Conservation (phyloP, 2,329 filamentous ascomycete species). For the Penicillium occitanis region DNA sequence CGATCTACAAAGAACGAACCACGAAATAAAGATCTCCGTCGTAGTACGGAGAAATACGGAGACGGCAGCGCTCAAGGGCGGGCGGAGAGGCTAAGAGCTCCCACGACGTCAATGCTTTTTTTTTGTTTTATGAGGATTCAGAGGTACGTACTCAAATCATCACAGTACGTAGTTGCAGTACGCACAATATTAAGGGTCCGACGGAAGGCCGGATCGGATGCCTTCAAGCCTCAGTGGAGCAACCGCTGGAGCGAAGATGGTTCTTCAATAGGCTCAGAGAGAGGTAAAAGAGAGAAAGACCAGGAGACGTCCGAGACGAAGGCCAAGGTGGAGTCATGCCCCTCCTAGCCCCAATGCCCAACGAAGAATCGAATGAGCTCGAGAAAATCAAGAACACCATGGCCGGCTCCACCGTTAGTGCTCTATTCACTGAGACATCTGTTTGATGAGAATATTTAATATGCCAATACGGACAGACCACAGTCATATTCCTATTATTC, state of each 20-base stretch:
- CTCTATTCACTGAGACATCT: neutral
- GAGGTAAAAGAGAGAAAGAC: neutral
- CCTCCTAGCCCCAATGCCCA: neutral
- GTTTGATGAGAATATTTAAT: neutral
- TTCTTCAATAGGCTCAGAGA: neutral
- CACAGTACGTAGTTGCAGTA: neutral
- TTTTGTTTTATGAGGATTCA: too few relatives aligned
- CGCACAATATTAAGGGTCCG: neutral
- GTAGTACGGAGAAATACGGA: conserved; percentile 2
- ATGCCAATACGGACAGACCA: neutral
- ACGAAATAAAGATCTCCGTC: conserved; percentile 1
- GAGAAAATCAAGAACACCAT: neutral
- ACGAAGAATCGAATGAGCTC: neutral
- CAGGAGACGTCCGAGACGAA: too few relatives aligned
- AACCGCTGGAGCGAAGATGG: neutral
- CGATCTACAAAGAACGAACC: neutral
- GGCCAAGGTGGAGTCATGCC: neutral
- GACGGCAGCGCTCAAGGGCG: neutral
- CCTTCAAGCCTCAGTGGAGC: conserved; percentile 1
- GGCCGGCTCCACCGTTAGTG: neutral
- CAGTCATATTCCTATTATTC: neutral
- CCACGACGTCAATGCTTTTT: neutral
- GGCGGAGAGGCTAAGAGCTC: neutral
- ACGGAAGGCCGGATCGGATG: neutral
- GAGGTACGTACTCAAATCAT: neutral